Evolutionary conservation across 208 protist genomes (phyloP).

Genomic region (Tritrichomonas foetus): DNA sequence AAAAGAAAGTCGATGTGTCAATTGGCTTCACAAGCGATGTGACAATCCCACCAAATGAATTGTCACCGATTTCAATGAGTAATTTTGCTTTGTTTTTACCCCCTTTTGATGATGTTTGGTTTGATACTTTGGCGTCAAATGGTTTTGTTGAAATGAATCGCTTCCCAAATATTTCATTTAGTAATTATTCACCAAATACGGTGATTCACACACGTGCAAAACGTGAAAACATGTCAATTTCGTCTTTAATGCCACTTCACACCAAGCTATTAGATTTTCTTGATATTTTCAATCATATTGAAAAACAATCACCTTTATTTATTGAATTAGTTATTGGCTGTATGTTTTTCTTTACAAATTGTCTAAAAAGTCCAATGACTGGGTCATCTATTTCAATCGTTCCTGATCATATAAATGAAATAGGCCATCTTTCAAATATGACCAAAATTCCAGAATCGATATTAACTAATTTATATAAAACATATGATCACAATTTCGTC

Average conservation of each 20-base stretch:
- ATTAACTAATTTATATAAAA: not conserved
- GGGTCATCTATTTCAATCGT: not conserved
- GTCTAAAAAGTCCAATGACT: not conserved
- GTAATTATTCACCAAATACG: not conserved
- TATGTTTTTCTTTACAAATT: not conserved
- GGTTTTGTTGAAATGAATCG: not conserved
- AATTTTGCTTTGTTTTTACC: not conserved
- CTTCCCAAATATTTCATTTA: not conserved
- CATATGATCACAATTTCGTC: not conserved
- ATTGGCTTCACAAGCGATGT: not conserved
- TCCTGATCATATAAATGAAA: not conserved
- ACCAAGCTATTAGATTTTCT: not conserved
- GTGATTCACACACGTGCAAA: not conserved
- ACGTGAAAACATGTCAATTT: not conserved
- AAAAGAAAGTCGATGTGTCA: not conserved
- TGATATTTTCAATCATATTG: not conserved
- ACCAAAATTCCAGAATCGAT: not conserved
- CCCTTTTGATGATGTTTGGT: not conserved
- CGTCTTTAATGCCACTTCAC: not conserved
- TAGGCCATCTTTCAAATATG: not conserved
- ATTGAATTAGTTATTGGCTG: not conserved
- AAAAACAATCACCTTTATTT: not conserved
- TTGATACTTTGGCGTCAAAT: not conserved
- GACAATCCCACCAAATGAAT: not conserved
- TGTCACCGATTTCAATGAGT: not conserved